These are phyloP conservation scores for Aaosphaeria arxii DNA, from an alignment of 2,329 filamentous ascomycete genomes.

Conservation along the genomic window DNA sequence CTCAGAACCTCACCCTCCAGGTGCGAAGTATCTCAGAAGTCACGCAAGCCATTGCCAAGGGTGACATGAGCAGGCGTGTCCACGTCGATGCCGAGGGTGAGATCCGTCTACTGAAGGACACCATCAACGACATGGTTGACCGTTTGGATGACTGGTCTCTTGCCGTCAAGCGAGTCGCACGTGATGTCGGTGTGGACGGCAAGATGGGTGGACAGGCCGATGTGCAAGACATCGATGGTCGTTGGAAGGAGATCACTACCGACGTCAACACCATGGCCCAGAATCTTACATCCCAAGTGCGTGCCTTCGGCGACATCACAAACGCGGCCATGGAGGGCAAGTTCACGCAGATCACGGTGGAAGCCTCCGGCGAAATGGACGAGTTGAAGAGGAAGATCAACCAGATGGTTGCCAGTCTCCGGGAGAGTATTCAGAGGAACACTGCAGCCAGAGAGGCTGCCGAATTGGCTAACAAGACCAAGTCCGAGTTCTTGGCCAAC, in stretches of 20 bases:
- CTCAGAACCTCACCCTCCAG: constrained; percentile 61
- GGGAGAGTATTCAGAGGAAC: constrained; percentile 95
- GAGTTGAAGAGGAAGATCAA: constrained; percentile 99
- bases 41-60: constrained; percentile 91
- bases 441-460: constrained; percentile 93
- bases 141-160: constrained; percentile 93
- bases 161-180: constrained; percentile 90
- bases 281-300: constrained; percentile 89
- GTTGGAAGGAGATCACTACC: constrained; percentile 98
- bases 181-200: constrained; percentile 94
- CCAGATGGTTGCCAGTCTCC: constrained; percentile 94
- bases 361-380: constrained; percentile 98
- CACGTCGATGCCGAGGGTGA: constrained; percentile 94
- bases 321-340: constrained; percentile 95
- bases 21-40: constrained; percentile 91
- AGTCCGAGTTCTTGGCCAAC: constrained; percentile 96
- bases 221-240: constrained; percentile 84
- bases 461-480: constrained; percentile 95
- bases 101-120: constrained; percentile 89
- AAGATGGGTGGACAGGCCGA: constrained; percentile 99
- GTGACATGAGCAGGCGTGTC: constrained; percentile 94
- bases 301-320: constrained; percentile 97
- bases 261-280: constrained; percentile 90
- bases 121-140: constrained; percentile 98
- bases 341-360: constrained; percentile 94